A percentile compares a stretch with the other conserved stretches of the same genome.
phyloP scores from a whole-genome alignment of 139 green algal species.

The Micractinium conductrix region DNA sequence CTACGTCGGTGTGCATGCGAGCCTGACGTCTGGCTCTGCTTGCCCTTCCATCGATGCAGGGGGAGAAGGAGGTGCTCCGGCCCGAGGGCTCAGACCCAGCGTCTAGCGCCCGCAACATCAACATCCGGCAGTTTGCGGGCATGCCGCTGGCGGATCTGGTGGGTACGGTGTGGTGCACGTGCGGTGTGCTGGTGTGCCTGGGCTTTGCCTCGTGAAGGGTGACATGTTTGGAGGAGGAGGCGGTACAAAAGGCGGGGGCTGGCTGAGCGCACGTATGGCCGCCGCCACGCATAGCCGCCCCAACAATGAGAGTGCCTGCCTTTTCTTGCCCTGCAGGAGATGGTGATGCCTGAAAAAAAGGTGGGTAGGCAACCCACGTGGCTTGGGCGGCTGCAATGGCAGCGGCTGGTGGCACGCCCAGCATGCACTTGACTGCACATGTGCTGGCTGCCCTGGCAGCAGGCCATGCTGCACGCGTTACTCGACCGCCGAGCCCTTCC shows the following conservation, averaged over 20 bases:
- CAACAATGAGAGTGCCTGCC: too few species aligned
- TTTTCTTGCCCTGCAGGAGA: slow-evolving; percentile 7
- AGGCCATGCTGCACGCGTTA: neutral
- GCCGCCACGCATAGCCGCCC: too few species aligned
- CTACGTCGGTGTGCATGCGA: too few species aligned
- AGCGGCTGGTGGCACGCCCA: neutral
- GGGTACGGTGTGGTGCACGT: too few species aligned
- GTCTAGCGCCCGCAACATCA: slow-evolving; percentile 6
- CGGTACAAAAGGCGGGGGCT: too few species aligned
- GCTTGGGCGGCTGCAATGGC: neutral
- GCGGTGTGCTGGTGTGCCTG: too few species aligned
- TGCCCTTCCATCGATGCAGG: too few species aligned
- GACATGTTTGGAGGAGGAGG: too few species aligned
- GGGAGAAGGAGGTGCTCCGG: neutral
- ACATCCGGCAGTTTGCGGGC: neutral
- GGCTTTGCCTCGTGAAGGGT: too few species aligned
- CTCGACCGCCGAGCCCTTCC: neutral
- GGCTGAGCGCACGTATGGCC: too few species aligned
- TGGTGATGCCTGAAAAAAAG: slow-evolving; percentile 16
- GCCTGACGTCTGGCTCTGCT: too few species aligned
- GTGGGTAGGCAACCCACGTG: neutral
- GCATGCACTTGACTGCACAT: neutral
- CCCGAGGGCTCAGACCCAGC: neutral
- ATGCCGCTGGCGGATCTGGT: slow-evolving; percentile 17
- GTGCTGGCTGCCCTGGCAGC: neutral